Evolutionary conservation across 108 stramenopile genomes (phyloP), one percentile per base, ranked within the genome.

Genomic region (Cyclotella distinguenda): DNA sequence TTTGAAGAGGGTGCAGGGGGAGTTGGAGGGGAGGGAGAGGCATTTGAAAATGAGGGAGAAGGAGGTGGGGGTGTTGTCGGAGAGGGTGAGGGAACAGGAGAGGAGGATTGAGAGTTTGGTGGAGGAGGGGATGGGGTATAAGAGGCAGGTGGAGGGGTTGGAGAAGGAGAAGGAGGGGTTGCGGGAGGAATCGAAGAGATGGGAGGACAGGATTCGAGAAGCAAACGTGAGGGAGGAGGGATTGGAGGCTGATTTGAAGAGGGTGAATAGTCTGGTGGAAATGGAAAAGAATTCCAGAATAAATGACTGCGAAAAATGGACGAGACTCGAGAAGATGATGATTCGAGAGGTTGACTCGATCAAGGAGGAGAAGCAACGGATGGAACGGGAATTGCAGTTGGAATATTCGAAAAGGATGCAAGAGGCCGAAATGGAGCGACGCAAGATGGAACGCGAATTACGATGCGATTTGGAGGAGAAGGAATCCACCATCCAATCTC

Each of bases 1-100:
- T 5, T 60, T 65, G 35, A 50, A 66, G 27, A 65, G 44, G 23
- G 48, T 31, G 49, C 36, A 42, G 36, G 44, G 28, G 27, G 39
- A 3, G 47, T 45, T 56, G 22, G 18, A 18, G 21, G 32, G 27
- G 15, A n/a, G 39, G 13, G 47, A 34, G 18, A 21, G 46, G 23
- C 53, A 68, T 31, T 59, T 68, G 47, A 56, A 68, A 38, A 68
- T 68, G 57, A 58, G 67, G 36, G 67, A 68, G 26, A 59, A 42
- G 48, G 67, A 68, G 45, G 35, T 59, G 34, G 38, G 9, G 0
- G 28, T 27, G 21, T 32, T 68, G 57, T 19, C n/a, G 4, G 56
- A 33, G 0, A 38, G 57, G 8, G 19, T 55, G 25, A 10, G 36
- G 0, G 67, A 68, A 26, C 67, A 68, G 33, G 67, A 68, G 25